These are phyloP conservation scores for Aspergillus bombycis DNA, from an alignment of 2,329 filamentous ascomycete species.

Conservation along the genomic window DNA sequence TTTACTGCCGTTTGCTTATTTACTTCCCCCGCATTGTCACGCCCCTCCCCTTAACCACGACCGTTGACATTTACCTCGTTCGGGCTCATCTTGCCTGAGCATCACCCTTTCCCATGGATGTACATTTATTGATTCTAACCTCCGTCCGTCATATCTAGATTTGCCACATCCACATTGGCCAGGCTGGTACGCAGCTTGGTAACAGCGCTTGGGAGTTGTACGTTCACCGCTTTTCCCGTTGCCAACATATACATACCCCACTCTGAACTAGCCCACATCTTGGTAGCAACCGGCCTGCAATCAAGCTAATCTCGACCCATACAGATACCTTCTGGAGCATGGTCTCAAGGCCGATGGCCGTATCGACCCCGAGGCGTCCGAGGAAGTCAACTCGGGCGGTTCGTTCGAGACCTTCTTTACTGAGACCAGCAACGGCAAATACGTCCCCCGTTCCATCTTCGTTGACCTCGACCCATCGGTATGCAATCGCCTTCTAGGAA, in stretches of 20 bases:
- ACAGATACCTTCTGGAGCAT: conserved; percentile 68
- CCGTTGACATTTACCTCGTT: background rate
- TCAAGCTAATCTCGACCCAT: conserved; percentile 11
- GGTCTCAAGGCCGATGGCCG: conserved; percentile 64
- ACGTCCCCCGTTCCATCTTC: conserved; percentile 69
- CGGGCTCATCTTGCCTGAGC: background rate
- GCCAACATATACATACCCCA: background rate
- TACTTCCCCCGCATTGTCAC: conserved; percentile 15
- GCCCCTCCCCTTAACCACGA: conserved; percentile 2
- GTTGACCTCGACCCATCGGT: conserved; percentile 68
- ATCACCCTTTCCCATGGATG: background rate
- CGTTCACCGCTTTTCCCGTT: conserved; percentile 40
- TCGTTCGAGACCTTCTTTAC: conserved; percentile 70
- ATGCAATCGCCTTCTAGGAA: conserved; percentile 27
- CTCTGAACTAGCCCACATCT: background rate
- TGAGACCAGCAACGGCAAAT: conserved; percentile 66
- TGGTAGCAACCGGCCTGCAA: background rate
- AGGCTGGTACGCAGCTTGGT: conserved; percentile 69
- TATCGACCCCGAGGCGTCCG: conserved; percentile 57
- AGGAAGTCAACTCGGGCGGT: conserved; percentile 56
- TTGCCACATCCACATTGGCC: conserved; percentile 69
- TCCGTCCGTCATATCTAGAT: conserved; percentile 49
- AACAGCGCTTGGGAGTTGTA: conserved; percentile 73
- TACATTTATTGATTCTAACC: conserved; percentile 13
- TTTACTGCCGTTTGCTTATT: background rate